A percentile compares a stretch with the other conserved stretches of the same genome.
Conservation (phyloP, 208 protist species). For the Crithidia bombi region DNA sequence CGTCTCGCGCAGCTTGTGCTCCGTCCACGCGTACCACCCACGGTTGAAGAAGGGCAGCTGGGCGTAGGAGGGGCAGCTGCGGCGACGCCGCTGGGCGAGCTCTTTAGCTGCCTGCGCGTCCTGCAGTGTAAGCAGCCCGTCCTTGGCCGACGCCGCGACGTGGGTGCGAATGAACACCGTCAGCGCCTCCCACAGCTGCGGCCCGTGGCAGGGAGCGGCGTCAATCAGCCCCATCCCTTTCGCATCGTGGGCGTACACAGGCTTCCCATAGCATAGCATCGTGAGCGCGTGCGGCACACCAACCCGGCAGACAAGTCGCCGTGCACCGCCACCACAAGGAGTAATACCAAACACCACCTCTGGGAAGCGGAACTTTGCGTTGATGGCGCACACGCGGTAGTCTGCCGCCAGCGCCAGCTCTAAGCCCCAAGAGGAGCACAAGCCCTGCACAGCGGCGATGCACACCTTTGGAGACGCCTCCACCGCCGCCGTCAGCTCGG, state of each 20-base stretch:
- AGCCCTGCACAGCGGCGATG: slow-evolving; percentile 72
- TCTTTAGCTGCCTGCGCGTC: slow-evolving; percentile 8
- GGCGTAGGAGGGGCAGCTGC: slow-evolving; percentile 6
- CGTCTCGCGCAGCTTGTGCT: slow-evolving; percentile 49
- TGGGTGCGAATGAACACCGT: slow-evolving; percentile 2
- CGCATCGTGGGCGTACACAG: slow-evolving; percentile 54
- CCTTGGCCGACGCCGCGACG: slow-evolving; percentile 7
- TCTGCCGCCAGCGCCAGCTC: slow-evolving; percentile 74
- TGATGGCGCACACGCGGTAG: slow-evolving; percentile 61
- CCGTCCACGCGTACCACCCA: slow-evolving; percentile 40
- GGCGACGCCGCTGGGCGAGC: slow-evolving; percentile 22
- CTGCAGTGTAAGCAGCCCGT: background rate
- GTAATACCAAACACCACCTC: slow-evolving; percentile 73
- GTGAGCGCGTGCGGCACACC: slow-evolving; percentile 53
- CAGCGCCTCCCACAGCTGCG: slow-evolving; percentile 22
- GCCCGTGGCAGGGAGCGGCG: slow-evolving; percentile 20
- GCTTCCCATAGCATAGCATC: slow-evolving; percentile 45
- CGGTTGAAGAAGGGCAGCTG: slow-evolving; percentile 35
- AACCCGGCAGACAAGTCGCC: slow-evolving; percentile 67
- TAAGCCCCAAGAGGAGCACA: slow-evolving; percentile 75
- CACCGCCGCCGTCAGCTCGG: slow-evolving; percentile 48
- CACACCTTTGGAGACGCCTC: slow-evolving; percentile 66
- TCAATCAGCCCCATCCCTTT: slow-evolving; percentile 68
- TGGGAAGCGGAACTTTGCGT: slow-evolving; percentile 61
- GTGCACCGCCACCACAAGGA: slow-evolving; percentile 81